These are phyloP conservation scores for Aspergillus tanneri DNA, from an alignment of 2,329 filamentous ascomycete species.

Conservation along the genomic window DNA sequence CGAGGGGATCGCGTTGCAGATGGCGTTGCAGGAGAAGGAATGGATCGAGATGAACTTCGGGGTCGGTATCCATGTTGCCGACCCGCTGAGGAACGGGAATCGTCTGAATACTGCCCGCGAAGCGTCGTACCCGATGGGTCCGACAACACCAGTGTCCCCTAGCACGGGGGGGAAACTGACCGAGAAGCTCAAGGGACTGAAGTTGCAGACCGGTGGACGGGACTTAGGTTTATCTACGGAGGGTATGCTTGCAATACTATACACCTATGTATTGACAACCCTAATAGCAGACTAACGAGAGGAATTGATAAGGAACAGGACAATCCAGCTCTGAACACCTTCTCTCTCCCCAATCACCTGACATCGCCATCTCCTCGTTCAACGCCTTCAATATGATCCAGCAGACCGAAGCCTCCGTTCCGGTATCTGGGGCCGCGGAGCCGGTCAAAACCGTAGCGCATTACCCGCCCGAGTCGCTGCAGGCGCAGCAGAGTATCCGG, in stretches of 20 bases:
- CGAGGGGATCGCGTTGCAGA: slow-evolving; percentile 79
- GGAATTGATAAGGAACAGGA: background rate
- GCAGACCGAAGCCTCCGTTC: slow-evolving; percentile 17
- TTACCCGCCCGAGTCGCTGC: slow-evolving; percentile 40
- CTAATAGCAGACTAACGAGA: slow-evolving; percentile 1
- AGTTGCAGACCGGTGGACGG: slow-evolving; percentile 69
- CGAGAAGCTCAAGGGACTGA: slow-evolving; percentile 77
- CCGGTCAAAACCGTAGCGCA: slow-evolving; percentile 35
- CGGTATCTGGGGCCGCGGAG: slow-evolving; percentile 16
- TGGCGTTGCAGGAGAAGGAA: slow-evolving; percentile 77
- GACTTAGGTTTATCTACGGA: slow-evolving; percentile 58
- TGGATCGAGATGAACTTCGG: slow-evolving; percentile 86
- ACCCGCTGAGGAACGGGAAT: too few species aligned
- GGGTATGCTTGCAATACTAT: too few species aligned
- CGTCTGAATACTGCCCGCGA: slow-evolving; percentile 18
- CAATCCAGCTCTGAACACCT: slow-evolving; percentile 41
- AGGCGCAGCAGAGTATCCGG: slow-evolving; percentile 33
- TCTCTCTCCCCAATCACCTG: slow-evolving; percentile 62
- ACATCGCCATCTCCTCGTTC: slow-evolving; percentile 64
- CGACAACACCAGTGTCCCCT: slow-evolving; percentile 61
- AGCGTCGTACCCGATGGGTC: slow-evolving; percentile 37
- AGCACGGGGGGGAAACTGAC: slow-evolving; percentile 67
- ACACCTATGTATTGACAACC: too few species aligned
- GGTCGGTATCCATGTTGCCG: too few species aligned
- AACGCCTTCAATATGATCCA: slow-evolving; percentile 56